Percentiles rank a stretch among this genome's conserved stretches.
phyloP scores from a whole-genome alignment of 495 filamentous ascomycete species.

The Aspergillus mulundensis region DNA sequence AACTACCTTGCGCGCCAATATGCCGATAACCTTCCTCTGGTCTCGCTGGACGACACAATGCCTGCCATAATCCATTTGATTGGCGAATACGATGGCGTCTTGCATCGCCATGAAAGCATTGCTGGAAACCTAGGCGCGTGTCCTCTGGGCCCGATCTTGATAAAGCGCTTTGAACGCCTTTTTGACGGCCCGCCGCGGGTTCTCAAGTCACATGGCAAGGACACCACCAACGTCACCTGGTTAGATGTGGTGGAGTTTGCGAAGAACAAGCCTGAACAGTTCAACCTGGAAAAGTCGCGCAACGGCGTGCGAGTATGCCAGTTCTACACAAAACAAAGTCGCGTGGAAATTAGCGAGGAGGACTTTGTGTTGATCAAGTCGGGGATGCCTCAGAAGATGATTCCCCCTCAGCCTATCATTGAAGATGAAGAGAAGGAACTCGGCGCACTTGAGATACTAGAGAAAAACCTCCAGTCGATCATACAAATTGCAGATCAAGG shows the following conservation, averaged over 20 bases:
- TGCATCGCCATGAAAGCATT: conserved; percentile 80
- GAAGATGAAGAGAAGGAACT: conserved; percentile 86
- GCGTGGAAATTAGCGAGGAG: conserved; percentile 83
- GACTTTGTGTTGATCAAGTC: conserved; percentile 78
- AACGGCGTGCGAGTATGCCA: conserved; percentile 70
- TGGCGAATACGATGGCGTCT: conserved; percentile 74
- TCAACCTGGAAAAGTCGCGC: conserved; percentile 64
- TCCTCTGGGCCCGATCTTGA: conserved; percentile 73
- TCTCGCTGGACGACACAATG: conserved; percentile 56
- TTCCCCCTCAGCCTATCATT: conserved; percentile 73
- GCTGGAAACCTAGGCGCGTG: conserved; percentile 81
- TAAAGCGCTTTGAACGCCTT: conserved; percentile 79
- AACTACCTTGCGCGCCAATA: conserved; percentile 74
- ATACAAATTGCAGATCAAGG: conserved; percentile 80
- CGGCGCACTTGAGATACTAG: conserved; percentile 76
- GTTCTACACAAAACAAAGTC: conserved; percentile 74
- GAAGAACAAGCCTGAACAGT: conserved; percentile 72
- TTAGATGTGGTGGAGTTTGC: conserved; percentile 83
- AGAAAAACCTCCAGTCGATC: conserved; percentile 67
- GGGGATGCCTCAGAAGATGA: conserved; percentile 78
- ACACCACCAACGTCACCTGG: conserved; percentile 65
- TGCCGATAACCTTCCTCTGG: conserved; percentile 56
- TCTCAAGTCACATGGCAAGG: conserved; percentile 60
- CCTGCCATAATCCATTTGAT: conserved; percentile 63
- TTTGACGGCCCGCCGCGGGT: conserved; percentile 78